phyloP scores from a whole-genome alignment of 1,139 yeast species.

The Pichiaceae sp. region DNA sequence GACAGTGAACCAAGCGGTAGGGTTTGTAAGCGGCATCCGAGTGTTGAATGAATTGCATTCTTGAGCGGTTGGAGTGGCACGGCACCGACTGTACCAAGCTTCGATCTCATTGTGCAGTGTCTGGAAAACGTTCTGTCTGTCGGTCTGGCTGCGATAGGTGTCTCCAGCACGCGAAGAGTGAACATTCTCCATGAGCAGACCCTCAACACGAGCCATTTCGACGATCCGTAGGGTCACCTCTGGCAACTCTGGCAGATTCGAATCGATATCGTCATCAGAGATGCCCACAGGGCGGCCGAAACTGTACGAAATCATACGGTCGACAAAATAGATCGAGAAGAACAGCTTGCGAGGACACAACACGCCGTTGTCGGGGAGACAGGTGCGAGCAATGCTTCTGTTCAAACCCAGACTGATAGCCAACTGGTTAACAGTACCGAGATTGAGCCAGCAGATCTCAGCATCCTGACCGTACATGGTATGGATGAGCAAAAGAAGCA shows the following conservation, averaged over 20 bases:
- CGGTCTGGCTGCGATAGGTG: conserved; percentile 20
- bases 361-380: conserved; percentile 13
- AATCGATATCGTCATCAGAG: conserved; percentile 38
- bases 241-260: conserved; percentile 31
- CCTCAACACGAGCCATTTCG: conserved; percentile 33
- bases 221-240: conserved; percentile 33
- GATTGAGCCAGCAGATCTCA: conserved; percentile 1
- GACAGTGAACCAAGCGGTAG: conserved; percentile 37
- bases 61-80: conserved; percentile 1
- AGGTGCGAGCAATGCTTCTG: not conserved
- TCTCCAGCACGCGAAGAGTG: conserved; percentile 33
- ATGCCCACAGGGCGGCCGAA: conserved; percentile 37
- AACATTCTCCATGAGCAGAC: conserved; percentile 31
- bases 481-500: conserved; percentile 24
- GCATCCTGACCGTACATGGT: not conserved
- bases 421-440: conserved; percentile 1
- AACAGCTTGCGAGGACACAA: conserved; percentile 28
- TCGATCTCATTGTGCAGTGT: conserved; percentile 32
- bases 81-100: conserved; percentile 24
- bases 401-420: conserved; percentile 13
- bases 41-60: not conserved
- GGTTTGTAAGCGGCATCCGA: conserved; percentile 29
- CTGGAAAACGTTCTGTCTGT: conserved; percentile 23
- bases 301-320: conserved; percentile 34
- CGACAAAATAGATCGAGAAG: conserved; percentile 44